Evolutionary conservation across 805 yeast genomes (phyloP), one percentile per base, ranked within the genome.

Genomic region (Starmera dryadoides): DNA sequence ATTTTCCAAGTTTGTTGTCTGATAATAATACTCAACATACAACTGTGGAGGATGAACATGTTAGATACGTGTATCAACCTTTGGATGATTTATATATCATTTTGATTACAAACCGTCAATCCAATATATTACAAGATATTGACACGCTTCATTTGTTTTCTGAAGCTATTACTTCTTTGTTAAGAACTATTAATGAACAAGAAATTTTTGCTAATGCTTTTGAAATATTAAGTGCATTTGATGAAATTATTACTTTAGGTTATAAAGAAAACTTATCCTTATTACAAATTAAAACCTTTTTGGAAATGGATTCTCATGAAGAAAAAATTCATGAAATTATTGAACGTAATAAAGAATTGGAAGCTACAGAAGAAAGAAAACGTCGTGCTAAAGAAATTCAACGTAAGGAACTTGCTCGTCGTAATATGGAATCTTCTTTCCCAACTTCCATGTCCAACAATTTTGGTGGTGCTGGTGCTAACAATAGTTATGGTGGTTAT

Each of bases 311-410:
- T 64, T 85, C 95, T 31, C 97, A 93, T 60, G 98, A 93, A 65
- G 99, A 93, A 66, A 91, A 86, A 70, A 91, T 94, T 57, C 98
- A 93, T 69, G 97, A 93, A 60, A 89, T 93, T 59, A 93, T 93
- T 53, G 98, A 87, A 65, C 80, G 89, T 62, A 93, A 93, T 69
- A 93, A 93, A 66, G 98, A 93, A 66, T 68, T 86, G 54, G 98
- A 91, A 63, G 98, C 98, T 31, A 81, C 86, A 40, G 98, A 93
- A 65, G 96, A 91, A 64, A 82, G 98, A 64, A 91, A 91, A 67
- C 84, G 94, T 64, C 81, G 86, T 59, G 97, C 98, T 37, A 86
- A 84, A 61, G 94, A 85, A 56, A 81, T 85, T 45, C 94, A 87
- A 59, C 73, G 86, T 59, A 81, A 75, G 54, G 93, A 84, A 59